phyloP scores from a whole-genome alignment of 2,329 filamentous ascomycete species.

The Bipolaris sorokiniana region DNA sequence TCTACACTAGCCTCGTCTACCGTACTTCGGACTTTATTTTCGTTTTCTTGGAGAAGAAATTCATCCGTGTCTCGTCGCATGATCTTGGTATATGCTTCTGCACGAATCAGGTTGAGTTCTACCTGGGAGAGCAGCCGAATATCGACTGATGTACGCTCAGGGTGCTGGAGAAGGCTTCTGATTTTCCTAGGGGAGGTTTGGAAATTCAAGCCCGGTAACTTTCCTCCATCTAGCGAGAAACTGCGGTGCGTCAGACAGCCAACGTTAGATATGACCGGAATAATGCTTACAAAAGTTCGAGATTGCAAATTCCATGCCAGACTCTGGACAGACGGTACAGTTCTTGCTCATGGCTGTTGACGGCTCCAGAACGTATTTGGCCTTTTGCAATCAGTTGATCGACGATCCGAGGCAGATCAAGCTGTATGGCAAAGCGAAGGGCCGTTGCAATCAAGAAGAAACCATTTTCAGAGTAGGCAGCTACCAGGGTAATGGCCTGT shows the following conservation, averaged over 20 bases:
- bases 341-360: slow-evolving; percentile 34
- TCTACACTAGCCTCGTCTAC: slow-evolving; percentile 35
- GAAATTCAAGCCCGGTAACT: slow-evolving; percentile 49
- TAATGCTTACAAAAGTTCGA: slow-evolving; percentile 53
- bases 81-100: slow-evolving; percentile 36
- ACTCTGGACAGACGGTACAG: slow-evolving; percentile 51
- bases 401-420: slow-evolving; percentile 50
- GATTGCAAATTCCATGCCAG: slow-evolving; percentile 61
- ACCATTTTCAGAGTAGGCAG: slow-evolving; percentile 61
- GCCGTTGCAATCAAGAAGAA: slow-evolving; percentile 59
- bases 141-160: slow-evolving; percentile 56
- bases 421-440: slow-evolving; percentile 58
- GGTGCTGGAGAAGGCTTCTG: slow-evolving; percentile 54
- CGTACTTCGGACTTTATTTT: slow-evolving; percentile 26
- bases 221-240: slow-evolving; percentile 55
- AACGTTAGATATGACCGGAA: not conserved
- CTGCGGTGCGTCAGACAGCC: slow-evolving; percentile 30
- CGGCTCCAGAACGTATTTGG: not conserved
- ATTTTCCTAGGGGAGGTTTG: slow-evolving; percentile 52
- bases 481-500: slow-evolving; percentile 59
- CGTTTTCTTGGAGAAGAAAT: slow-evolving; percentile 20
- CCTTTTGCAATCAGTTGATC: slow-evolving; percentile 51
- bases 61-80: slow-evolving; percentile 16
- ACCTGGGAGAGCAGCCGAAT: slow-evolving; percentile 61
- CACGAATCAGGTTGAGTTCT: slow-evolving; percentile 54